Percentiles rank a stretch among this genome's conserved stretches.
These are phyloP conservation scores for Lactarius hatsudake DNA, from an alignment of 768 basidiomycete species.

Conservation along the genomic window DNA sequence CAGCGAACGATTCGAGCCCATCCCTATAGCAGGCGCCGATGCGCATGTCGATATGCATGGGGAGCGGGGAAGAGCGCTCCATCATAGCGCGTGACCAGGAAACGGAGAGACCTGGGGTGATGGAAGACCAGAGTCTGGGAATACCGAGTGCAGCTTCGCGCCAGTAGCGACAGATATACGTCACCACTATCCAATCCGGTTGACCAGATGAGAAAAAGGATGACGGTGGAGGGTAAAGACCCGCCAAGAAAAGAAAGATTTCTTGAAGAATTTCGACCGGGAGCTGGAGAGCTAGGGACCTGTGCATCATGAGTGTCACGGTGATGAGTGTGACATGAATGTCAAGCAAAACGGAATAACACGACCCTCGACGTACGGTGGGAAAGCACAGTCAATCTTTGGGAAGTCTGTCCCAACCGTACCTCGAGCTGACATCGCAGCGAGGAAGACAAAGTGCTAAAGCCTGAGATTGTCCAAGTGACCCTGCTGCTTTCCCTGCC, in stretches of 20 bases:
- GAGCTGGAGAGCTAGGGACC: neutral
- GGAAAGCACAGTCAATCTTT: neutral
- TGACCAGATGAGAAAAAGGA: too few species aligned
- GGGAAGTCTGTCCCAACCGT: neutral
- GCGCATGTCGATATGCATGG: conserved; percentile 9
- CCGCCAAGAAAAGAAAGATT: neutral
- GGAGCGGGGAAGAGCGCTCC: conserved; percentile 16
- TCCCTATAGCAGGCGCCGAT: neutral
- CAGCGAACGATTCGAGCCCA: conserved; percentile 15
- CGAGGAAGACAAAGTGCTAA: too few species aligned
- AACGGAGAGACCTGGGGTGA: conserved; percentile 12
- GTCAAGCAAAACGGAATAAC: neutral
- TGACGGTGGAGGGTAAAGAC: neutral
- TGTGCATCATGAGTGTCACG: neutral
- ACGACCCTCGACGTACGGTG: neutral
- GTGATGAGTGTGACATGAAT: too few species aligned
- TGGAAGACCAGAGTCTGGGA: conserved; percentile 14
- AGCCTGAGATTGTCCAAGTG: too few species aligned
- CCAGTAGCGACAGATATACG: conserved; percentile 17
- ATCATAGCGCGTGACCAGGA: conserved; percentile 17
- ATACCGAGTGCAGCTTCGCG: conserved; percentile 19
- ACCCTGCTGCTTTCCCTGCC: too few species aligned
- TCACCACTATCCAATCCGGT: conserved; percentile 11
- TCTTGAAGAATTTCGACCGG: conserved; percentile 18
- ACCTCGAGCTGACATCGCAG: neutral